These are phyloP conservation scores for Fragilaria crotonensis DNA, from an alignment of 108 stramenopile genomes.

Conservation along the genomic window DNA sequence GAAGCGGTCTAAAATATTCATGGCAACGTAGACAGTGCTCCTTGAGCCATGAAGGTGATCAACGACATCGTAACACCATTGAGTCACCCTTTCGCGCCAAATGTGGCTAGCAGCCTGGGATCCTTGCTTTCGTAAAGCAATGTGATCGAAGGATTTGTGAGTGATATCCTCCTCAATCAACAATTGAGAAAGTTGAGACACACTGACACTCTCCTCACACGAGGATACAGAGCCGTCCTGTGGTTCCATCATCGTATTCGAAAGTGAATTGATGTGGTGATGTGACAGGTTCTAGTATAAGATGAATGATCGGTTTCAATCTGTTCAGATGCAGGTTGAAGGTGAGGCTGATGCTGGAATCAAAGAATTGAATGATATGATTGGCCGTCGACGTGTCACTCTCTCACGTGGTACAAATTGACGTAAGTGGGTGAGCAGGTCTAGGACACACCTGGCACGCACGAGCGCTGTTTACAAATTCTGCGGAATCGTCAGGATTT, in stretches of 20 bases:
- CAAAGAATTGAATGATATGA: no score
- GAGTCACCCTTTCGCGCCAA: conserved; percentile 37
- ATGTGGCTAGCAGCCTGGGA: conserved; percentile 1
- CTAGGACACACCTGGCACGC: no score
- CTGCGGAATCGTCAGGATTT: no score
- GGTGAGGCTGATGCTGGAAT: no score
- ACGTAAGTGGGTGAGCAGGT: not conserved
- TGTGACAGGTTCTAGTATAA: no score
- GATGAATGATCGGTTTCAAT: no score
- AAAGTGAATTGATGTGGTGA: no score
- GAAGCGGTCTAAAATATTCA: conserved; percentile 41
- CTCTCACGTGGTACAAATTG: not conserved
- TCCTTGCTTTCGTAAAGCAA: not conserved
- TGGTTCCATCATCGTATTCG: not conserved
- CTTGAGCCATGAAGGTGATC: conserved; percentile 32
- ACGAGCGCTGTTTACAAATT: no score
- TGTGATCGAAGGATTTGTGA: not conserved
- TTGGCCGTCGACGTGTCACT: not conserved
- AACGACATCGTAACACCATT: conserved; percentile 44
- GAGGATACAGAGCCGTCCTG: not conserved
- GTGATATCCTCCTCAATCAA: not conserved
- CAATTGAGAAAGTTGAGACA: not conserved
- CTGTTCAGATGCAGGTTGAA: no score
- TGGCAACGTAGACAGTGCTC: conserved; percentile 30
- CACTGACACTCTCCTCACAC: not conserved